phyloP scores from a whole-genome alignment of 257 asterid species.

The Ilex aquifolium region DNA sequence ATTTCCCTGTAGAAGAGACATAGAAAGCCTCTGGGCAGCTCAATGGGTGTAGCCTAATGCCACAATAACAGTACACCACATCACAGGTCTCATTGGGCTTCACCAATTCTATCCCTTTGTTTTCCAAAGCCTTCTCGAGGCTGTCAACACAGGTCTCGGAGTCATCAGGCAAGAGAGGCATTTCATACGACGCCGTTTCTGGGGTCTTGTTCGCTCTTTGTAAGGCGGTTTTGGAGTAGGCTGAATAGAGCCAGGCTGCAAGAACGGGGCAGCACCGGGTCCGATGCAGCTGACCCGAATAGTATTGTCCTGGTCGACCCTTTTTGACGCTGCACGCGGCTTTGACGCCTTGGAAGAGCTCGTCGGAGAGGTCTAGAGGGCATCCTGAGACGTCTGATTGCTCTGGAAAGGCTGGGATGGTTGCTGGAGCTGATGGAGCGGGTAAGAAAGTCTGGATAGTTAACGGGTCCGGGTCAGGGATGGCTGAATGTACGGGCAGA shows the following conservation, averaged over 20 bases:
- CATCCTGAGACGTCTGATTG: constrained; percentile 62
- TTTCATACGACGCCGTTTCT: constrained; percentile 22
- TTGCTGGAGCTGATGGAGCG: constrained; percentile 47
- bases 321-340: constrained; percentile 58
- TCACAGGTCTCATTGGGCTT: not conserved
- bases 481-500: constrained; percentile 24
- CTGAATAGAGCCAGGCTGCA: constrained; percentile 62
- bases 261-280: constrained; percentile 89
- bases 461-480: constrained; percentile 57
- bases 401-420: constrained; percentile 96
- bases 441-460: constrained; percentile 36
- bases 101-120: constrained; percentile 4
- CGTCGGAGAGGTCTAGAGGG: constrained; percentile 72
- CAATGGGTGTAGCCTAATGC: constrained; percentile 72
- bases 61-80: constrained; percentile 49
- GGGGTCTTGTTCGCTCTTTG: constrained; percentile 29
- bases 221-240: constrained; percentile 38
- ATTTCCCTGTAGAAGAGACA: constrained; percentile 42
- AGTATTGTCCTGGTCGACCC: constrained; percentile 1
- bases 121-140: constrained; percentile 62
- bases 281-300: constrained; percentile 53
- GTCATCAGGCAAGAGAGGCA: constrained; percentile 50
- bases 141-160: constrained; percentile 82
- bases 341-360: constrained; percentile 58
- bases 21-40: constrained; percentile 70